These are phyloP conservation scores for Suhomyces prunicola DNA, from an alignment of 805 yeast genomes.

Conservation along the genomic window DNA sequence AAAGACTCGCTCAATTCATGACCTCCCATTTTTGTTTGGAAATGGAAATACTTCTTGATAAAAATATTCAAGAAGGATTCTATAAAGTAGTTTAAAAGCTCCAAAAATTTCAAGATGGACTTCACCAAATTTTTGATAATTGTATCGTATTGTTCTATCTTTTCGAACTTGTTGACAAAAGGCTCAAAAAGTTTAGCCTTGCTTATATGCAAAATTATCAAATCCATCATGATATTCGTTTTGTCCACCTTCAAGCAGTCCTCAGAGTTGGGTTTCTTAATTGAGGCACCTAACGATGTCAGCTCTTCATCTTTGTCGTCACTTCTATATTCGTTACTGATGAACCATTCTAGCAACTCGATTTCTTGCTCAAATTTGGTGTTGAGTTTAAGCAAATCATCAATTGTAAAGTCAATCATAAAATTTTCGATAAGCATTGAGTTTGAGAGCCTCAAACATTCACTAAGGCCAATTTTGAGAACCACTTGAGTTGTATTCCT, in stretches of 20 bases:
- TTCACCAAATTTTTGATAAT: constrained; percentile 37
- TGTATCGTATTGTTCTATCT: constrained; percentile 22
- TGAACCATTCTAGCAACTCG: constrained; percentile 28
- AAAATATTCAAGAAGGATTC: constrained; percentile 23
- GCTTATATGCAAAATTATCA: constrained; percentile 47
- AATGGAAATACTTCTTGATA: constrained; percentile 10
- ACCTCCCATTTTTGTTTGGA: constrained; percentile 1
- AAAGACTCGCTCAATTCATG: background rate
- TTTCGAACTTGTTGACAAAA: constrained; percentile 36
- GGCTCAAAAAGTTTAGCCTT: constrained; percentile 52
- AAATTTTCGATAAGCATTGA: constrained; percentile 51
- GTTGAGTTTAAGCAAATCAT: constrained; percentile 41
- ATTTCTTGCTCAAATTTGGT: constrained; percentile 42
- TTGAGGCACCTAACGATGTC: background rate
- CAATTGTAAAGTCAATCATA: constrained; percentile 42
- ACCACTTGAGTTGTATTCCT: constrained; percentile 26
- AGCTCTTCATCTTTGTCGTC: constrained; percentile 2
- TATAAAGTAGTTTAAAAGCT: constrained; percentile 32
- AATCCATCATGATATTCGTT: constrained; percentile 41
- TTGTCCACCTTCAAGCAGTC: constrained; percentile 23
- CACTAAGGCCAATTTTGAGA: constrained; percentile 48
- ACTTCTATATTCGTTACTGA: constrained; percentile 7
- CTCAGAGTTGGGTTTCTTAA: constrained; percentile 1
- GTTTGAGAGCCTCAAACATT: constrained; percentile 46
- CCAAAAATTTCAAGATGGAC: constrained; percentile 38